Percentiles rank a stretch among this genome's conserved stretches.
Evolutionary conservation across 345 rosid genomes (phyloP).

Genomic region (Citrus cavaleriei): DNA sequence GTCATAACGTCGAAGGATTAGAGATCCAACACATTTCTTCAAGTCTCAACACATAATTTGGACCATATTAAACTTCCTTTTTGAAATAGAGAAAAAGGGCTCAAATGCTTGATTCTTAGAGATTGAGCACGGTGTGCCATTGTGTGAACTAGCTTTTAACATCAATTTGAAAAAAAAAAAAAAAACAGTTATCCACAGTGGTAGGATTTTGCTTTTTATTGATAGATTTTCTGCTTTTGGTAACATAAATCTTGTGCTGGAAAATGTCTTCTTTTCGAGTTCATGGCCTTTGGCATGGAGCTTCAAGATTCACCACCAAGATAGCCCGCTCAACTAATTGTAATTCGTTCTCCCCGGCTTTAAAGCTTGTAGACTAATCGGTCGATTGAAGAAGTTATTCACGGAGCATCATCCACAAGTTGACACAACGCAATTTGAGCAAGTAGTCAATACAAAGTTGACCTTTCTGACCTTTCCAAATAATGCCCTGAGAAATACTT

Average conservation of each 20-base stretch:
- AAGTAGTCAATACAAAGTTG: too few species aligned
- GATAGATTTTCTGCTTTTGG: background rate
- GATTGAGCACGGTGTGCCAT: background rate
- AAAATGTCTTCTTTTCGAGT: too few species aligned
- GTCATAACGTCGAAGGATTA: slow-evolving; percentile 62
- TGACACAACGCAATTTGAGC: too few species aligned
- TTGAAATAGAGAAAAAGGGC: background rate
- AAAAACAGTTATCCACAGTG: background rate
- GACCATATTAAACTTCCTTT: background rate
- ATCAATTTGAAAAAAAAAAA: background rate
- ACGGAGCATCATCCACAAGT: too few species aligned
- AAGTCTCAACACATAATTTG: background rate
- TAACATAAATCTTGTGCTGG: background rate
- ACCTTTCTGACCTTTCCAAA: too few species aligned
- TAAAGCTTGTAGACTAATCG: too few species aligned
- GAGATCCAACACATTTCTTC: slow-evolving; percentile 4
- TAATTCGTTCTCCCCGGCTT: too few species aligned
- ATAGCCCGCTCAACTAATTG: too few species aligned
- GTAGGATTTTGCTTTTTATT: background rate
- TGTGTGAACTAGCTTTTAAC: background rate
- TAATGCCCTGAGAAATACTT: too few species aligned
- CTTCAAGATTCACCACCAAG: too few species aligned
- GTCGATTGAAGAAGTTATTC: too few species aligned
- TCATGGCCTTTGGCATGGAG: background rate
- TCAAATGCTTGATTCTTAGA: background rate